Conservation (phyloP, 164 flowering plant species). For the Aristolochia fimbriata region DNA sequence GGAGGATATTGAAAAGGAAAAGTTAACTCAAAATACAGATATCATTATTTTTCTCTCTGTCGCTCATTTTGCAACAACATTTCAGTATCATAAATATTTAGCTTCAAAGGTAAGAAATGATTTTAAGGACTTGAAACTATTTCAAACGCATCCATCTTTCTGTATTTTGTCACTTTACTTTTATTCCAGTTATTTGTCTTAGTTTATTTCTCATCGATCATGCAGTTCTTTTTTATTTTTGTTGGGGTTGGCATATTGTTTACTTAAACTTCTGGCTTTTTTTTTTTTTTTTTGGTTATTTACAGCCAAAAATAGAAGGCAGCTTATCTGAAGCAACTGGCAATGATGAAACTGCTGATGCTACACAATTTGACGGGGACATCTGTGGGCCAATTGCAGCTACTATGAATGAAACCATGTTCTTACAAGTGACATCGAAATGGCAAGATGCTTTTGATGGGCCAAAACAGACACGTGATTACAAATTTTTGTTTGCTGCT, state of each 20-base stretch:
- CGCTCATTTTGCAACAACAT: conserved; percentile 68
- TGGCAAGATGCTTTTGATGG: conserved; percentile 86
- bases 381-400: conserved; percentile 91
- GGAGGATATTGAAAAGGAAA: conserved; percentile 79
- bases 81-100: conserved; percentile 59
- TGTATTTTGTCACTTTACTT: not conserved
- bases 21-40: conserved; percentile 53
- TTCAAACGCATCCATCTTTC: not conserved
- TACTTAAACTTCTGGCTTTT: not conserved
- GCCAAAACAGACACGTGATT: conserved; percentile 72
- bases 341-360: conserved; percentile 24
- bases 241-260: not conserved
- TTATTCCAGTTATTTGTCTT: not conserved
- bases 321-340: conserved; percentile 19
- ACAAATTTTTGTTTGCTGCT: conserved; percentile 66
- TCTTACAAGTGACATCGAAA: conserved; percentile 54
- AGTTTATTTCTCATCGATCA: not conserved
- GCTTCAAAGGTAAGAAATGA: conserved; percentile 47
- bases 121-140: not conserved
- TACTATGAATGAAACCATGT: conserved; percentile 84
- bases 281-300: not conserved
- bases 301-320: conserved; percentile 30
- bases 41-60: conserved; percentile 68
- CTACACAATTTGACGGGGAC: conserved; percentile 48
- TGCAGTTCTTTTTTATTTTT: not conserved